Evolutionary conservation across 345 rosid genomes (phyloP), one percentile per base, ranked within the genome.

Genomic region (Carallia pectinifolia): DNA sequence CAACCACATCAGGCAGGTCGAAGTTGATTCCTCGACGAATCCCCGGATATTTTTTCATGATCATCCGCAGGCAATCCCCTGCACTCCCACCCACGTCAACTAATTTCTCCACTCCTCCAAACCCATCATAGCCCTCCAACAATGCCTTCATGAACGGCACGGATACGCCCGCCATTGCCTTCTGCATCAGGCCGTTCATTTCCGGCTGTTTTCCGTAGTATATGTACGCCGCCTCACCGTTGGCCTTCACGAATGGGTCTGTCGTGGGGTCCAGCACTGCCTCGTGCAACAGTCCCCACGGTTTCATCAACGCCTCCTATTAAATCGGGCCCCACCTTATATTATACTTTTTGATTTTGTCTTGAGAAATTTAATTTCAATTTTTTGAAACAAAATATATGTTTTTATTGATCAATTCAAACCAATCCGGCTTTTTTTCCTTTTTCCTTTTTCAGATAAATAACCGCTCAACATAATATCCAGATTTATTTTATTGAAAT

Each of bases 31-130:
- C 98, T 71, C 83, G 70, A 23, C 74, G 75, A 2, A 93, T 69
- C 31, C 59, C 64, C 3, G 92, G 81, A 74, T 82, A 77, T 23
- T 87, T 87, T 4, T 76, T 17, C 30, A 89, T 27, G 58, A 93
- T 93, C 98, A 91, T 91, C 77, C 82, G 80, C 40, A 93, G 89
- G 80, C 96, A 93, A 80, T 91, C 97, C 38, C 98, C 98, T 9
- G 86, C 91, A 19, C 98, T 93, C 27, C 98, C 98, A 55, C 97
- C 98, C 48, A 93, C 98, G 61, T 93, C 98, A 34, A 93, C 94
- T 67, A 93, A 65, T 58, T 33, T 81, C 44, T 75, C 69, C 31
- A 87, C 84, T 0, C 84, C 90, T 58, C 78, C 54, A 58, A 94
- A 91, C 40, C 97, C 97, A 73, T 83, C 83, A 59, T 91, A 94